Percentiles rank a stretch among this genome's conserved stretches.
These are phyloP conservation scores for Penicillium cataractarum DNA, from an alignment of 495 filamentous ascomycete genomes.

Conservation along the genomic window DNA sequence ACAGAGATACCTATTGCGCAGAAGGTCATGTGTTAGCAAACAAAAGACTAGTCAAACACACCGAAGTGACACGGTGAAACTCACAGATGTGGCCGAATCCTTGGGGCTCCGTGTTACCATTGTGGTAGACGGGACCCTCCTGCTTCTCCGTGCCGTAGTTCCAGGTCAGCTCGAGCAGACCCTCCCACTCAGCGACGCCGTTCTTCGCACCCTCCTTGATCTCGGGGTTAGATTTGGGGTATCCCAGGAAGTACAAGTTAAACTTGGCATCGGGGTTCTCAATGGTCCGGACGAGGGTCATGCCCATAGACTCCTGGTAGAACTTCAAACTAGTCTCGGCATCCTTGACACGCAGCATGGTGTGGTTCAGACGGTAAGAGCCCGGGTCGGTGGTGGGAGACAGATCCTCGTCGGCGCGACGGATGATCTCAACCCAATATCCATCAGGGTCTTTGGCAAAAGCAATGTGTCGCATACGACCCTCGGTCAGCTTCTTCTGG, in stretches of 20 bases:
- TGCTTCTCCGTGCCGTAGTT: conserved; percentile 97
- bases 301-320: conserved; percentile 89
- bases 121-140: conserved; percentile 80
- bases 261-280: conserved; percentile 75
- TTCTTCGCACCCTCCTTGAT: conserved; percentile 57
- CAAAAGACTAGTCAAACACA: conserved; percentile 20
- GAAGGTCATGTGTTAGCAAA: conserved; percentile 12
- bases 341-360: conserved; percentile 96
- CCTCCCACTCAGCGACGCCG: conserved; percentile 70
- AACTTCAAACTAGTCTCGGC: conserved; percentile 81
- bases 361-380: conserved; percentile 63
- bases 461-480: conserved; percentile 84
- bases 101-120: conserved; percentile 88
- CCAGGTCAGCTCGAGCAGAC: conserved; percentile 89
- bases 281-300: conserved; percentile 72
- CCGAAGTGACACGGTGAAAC: conserved; percentile 70
- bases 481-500: conserved; percentile 91
- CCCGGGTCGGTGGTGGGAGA: conserved; percentile 52
- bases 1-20: conserved; percentile 69
- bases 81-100: conserved; percentile 91
- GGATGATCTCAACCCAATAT: conserved; percentile 83
- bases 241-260: conserved; percentile 93
- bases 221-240: conserved; percentile 53
- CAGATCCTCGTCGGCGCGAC: conserved; percentile 56
- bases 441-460: conserved; percentile 93